Base-by-base conservation (phyloP, 495 filamentous ascomycete genomes). In the Viridothelium virens region DNA sequence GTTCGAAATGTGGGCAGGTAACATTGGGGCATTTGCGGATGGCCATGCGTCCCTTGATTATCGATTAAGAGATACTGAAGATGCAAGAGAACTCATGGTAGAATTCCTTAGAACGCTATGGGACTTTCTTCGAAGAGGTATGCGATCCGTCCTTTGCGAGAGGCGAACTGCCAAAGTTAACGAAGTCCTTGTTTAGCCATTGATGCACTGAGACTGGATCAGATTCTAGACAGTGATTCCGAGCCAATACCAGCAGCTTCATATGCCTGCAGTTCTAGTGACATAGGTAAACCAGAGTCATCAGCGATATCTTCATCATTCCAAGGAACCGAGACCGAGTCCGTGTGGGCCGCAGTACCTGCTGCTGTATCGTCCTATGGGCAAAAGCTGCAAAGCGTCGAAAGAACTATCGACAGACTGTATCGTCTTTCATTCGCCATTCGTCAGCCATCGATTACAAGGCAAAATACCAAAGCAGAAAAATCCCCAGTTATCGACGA, bases 1-100 rank as follows among this genome's bases (percentile, higher is more conserved):
- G 63, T 72, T 68, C 39, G 41, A 38, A n/a, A 66, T 70, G 10
- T 72, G 70, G 70, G 68, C 69, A 33, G 65, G 48, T 11, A 61
- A 72, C 56, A 63, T 72, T 56, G 70, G 70, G 6, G 69, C 66
- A 25, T 70, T 70, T 65, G 68, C 70, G 2, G 44, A 38, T 16
- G 56, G 48, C 7, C 68, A 70, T 66, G 65, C 69, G 12, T 72
- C 70, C 18, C 44, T 68, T 63, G 70, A 72, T 56, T 67, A 72
- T 46, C 68, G 70, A 0, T 50, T 72, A 12, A 31, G 69, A 46
- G 65, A 68, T 1, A 65, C 6, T 36, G n/a, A 46, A 10, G 61
- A 36, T 6, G 66, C 50, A 12, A 18, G 31, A 33, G 33, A 39
- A 38, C 39, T 71, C 10, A 61, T 71, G 31, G 14, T 50, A 31